Percentiles rank a stretch among this genome's conserved stretches.
Evolutionary conservation across 2,329 filamentous ascomycete species (phyloP).

Genomic region (Cadophora sp.): DNA sequence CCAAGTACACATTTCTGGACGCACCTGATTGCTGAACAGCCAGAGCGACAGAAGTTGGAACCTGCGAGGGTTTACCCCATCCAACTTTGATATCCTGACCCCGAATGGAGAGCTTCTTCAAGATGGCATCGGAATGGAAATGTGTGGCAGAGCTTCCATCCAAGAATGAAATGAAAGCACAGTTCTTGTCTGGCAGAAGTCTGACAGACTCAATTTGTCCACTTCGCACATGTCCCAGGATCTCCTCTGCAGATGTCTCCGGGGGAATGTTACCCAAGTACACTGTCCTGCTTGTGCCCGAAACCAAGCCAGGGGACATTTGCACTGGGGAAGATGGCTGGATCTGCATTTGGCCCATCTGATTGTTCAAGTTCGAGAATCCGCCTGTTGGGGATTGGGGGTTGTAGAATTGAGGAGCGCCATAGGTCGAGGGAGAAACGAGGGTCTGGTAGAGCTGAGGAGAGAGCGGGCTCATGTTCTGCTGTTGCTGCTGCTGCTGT

Average conservation of each 20-base stretch:
- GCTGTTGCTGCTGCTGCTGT: conserved; percentile 62
- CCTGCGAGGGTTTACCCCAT: conserved; percentile 98
- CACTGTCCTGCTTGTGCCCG: conserved; percentile 92
- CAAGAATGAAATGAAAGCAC: conserved; percentile 98
- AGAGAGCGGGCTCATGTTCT: conserved; percentile 77
- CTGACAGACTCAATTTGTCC: conserved; percentile 99
- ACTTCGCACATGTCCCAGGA: conserved; percentile 92
- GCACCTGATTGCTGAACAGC: conserved; percentile 97
- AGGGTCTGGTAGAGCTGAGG: conserved; percentile 85
- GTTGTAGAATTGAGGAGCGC: conserved; percentile 79
- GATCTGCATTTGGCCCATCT: conserved; percentile 56
- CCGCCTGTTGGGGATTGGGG: conserved; percentile 83
- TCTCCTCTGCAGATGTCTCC: conserved; percentile 95
- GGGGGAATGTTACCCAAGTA: conserved; percentile 99
- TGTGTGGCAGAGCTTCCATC: conserved; percentile 97
- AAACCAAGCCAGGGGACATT: conserved; percentile 80
- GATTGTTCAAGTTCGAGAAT: conserved; percentile 58
- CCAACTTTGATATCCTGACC: conserved; percentile 99
- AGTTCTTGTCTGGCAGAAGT: conserved; percentile 98
- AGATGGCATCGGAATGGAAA: conserved; percentile 98
- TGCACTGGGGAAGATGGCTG: conserved; percentile 76
- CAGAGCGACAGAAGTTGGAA: conserved; percentile 95
- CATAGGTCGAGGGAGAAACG: conserved; percentile 84
- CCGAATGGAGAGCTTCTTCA: conserved; percentile 99
- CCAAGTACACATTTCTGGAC: conserved; percentile 95